A percentile compares a stretch with the other conserved stretches of the same genome.
These are phyloP conservation scores for Pestalotiopsis sp. DNA, from an alignment of 2,329 filamentous ascomycete species.

Conservation along the genomic window DNA sequence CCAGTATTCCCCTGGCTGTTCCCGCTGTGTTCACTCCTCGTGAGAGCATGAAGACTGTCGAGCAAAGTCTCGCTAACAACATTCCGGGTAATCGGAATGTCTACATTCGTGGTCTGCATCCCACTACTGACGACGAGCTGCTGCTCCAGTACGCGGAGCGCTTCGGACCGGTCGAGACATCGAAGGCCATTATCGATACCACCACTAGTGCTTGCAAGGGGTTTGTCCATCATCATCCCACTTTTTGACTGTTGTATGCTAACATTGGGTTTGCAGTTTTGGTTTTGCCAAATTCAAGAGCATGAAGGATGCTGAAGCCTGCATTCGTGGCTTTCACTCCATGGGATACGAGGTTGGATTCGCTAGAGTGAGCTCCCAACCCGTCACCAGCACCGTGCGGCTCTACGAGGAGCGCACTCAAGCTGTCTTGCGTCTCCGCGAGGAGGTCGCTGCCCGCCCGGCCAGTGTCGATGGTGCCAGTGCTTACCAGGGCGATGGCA, in stretches of 20 bases:
- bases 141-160: conserved; percentile 79
- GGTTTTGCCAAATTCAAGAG: conserved; percentile 96
- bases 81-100: conserved; percentile 93
- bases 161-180: conserved; percentile 93
- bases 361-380: conserved; percentile 66
- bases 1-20: conserved; percentile 81
- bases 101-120: conserved; percentile 94
- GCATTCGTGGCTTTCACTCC: conserved; percentile 92
- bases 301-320: conserved; percentile 86
- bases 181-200: conserved; percentile 97
- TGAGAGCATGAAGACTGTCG: conserved; percentile 84
- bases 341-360: conserved; percentile 98
- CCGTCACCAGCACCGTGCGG: not conserved
- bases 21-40: conserved; percentile 85
- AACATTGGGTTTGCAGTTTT: conserved; percentile 60
- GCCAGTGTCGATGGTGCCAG: not conserved
- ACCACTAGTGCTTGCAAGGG: conserved; percentile 94
- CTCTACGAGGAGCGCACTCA: not conserved
- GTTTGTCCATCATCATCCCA: conserved; percentile 48
- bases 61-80: conserved; percentile 92
- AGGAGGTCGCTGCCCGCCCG: not conserved
- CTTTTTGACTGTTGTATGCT: conserved; percentile 20
- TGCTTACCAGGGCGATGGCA: not conserved
- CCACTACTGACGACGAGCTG: conserved; percentile 91
- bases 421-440: not conserved